These are phyloP conservation scores for Trichoderma atrobrunneum DNA, from an alignment of 2,329 filamentous ascomycete species.

Conservation along the genomic window DNA sequence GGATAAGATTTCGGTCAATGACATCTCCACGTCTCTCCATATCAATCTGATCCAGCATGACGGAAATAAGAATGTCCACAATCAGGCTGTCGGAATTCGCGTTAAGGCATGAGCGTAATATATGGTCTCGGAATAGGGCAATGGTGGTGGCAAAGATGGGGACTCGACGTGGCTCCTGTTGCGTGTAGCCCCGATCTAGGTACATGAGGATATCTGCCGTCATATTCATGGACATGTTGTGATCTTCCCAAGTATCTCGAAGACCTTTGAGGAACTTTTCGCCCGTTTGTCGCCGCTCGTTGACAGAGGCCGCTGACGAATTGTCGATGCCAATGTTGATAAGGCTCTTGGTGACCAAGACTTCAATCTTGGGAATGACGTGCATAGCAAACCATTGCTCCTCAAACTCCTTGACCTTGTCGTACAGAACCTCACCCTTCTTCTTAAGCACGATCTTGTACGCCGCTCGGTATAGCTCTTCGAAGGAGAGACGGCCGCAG, in stretches of 20 bases:
- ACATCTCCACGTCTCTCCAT: conserved; percentile 90
- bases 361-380: conserved; percentile 68
- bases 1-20: conserved; percentile 78
- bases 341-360: conserved; percentile 68
- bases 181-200: conserved; percentile 81
- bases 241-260: conserved; percentile 79
- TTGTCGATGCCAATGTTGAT: conserved; percentile 58
- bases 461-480: conserved; percentile 88
- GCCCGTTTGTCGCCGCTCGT: conserved; percentile 75
- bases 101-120: conserved; percentile 62
- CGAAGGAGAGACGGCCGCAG: conserved; percentile 85
- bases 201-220: conserved; percentile 96
- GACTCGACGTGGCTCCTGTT: conserved; percentile 62
- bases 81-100: conserved; percentile 51
- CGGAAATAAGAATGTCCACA: conserved; percentile 71
- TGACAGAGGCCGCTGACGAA: conserved; percentile 59
- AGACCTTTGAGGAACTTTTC: conserved; percentile 78
- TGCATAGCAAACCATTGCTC: conserved; percentile 72
- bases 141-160: conserved; percentile 84
- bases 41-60: conserved; percentile 84
- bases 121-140: conserved; percentile 81
- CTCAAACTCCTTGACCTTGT: conserved; percentile 77
- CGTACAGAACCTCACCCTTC: conserved; percentile 78
- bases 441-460: conserved; percentile 93
- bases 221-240: conserved; percentile 94